Percentiles rank a stretch among this genome's conserved stretches.
phyloP scores from a whole-genome alignment of 2,329 filamentous ascomycete species.

The Botrytis porri region DNA sequence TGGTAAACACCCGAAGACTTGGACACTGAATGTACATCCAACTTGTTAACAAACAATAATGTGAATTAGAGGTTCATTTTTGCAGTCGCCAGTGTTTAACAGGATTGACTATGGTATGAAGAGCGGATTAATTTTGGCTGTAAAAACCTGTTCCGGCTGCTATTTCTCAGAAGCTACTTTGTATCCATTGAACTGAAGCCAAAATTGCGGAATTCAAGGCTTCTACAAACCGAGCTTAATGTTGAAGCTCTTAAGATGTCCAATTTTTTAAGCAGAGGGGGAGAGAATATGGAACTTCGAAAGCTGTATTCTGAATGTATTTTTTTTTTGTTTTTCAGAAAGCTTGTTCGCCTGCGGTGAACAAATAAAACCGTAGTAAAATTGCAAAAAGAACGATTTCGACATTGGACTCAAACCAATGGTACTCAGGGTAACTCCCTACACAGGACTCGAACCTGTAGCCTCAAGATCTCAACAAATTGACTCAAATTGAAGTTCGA shows the following conservation, averaged over 20 bases:
- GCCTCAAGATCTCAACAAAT: background rate
- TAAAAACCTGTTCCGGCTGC: background rate
- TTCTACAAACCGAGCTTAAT: background rate
- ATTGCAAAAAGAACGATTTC: background rate
- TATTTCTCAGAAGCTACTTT: background rate
- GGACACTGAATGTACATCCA: background rate
- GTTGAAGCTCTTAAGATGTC: background rate
- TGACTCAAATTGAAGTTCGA: too few species aligned
- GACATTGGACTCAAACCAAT: background rate
- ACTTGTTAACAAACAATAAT: background rate
- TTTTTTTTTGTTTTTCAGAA: background rate
- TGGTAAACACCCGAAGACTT: background rate
- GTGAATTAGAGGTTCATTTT: background rate
- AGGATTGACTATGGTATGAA: background rate
- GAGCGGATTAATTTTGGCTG: background rate
- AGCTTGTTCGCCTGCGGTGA: background rate
- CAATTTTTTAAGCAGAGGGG: background rate
- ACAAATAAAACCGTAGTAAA: background rate
- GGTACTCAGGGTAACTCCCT: slow-evolving; percentile 8
- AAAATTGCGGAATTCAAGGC: background rate
- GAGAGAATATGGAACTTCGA: too few species aligned
- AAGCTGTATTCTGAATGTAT: background rate
- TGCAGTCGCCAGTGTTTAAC: background rate
- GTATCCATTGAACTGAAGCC: background rate
- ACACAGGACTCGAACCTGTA: slow-evolving; percentile 6